Base-by-base conservation (phyloP, 148 eudicot genomes). In the Nepenthes mirabilis region DNA sequence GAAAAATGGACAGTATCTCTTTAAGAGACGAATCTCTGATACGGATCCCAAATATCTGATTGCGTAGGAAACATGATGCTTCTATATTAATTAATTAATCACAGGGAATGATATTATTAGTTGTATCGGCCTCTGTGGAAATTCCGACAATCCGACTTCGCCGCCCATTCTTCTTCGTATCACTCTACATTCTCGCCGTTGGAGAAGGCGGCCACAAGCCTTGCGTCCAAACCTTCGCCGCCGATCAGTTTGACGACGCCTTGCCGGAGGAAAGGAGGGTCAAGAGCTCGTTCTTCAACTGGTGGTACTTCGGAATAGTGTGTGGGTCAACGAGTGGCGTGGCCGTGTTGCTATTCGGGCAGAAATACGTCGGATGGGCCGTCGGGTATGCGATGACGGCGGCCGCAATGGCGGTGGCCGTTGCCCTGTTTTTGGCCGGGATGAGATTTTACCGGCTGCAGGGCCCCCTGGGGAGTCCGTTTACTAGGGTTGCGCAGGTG, bases 381-480 rank as follows among this genome's bases (percentile, higher is more conserved):
- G 55, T 40, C 47, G 86, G 80, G 1, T 73, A 70, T 43, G 76
- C 70, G 5, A 47, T 82, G 0, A 61, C 73, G 34, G 64, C 51
- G 0, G 61, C 34, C 1, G 78, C 77, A 0, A 78, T 75, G 51
- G 32, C 66, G 7, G 5, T 68, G 37, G 86, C 74, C 1, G 43
- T 69, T 2, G 53, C 14, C 33, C 14, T 74, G 33, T 79, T 82
- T 36, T 10, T 79, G 43, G 4, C 47, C 1, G 83, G 86, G 2
- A 61, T 33, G 6, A 59, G 71, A 1, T 75, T 65, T 34, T 82
- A 82, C 36, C 68, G 67, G 2, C 67, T 11, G 1, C 67, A 70
- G 6, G 68, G 65, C 59, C 71, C 79, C 1, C 60, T 64, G 14
- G 77, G 79, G 11, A 79, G 79, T 69, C 81, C 83, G 2, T 79